Evolutionary conservation across 73 alveolate genomes (phyloP).

Genomic region (Paramecium sonneborni): DNA sequence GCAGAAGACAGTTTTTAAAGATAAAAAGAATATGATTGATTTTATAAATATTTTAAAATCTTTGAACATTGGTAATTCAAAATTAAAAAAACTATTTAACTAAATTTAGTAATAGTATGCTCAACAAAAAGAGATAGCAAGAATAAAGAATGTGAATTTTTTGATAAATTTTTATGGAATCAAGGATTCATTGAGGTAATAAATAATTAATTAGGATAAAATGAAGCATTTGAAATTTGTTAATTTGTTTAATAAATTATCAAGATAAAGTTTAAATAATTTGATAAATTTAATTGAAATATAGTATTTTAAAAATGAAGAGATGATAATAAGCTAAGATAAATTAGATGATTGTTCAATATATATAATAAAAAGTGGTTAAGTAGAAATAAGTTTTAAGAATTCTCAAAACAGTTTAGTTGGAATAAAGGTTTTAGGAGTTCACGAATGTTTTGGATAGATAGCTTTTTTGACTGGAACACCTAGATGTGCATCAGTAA

Average conservation of each 20-base stretch:
- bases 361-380: not conserved
- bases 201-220: not conserved
- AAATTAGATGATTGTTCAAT: constrained; percentile 2
- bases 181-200: not conserved
- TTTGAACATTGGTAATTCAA: not conserved
- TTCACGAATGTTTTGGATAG: not conserved
- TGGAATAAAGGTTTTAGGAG: not conserved
- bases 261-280: not conserved
- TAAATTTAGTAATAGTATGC: not conserved
- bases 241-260: not conserved
- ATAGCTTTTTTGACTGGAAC: not conserved
- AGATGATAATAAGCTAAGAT: not conserved
- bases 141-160: not conserved
- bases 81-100: not conserved
- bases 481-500: not conserved
- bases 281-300: not conserved
- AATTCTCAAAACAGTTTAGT: not conserved
- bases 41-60: not conserved
- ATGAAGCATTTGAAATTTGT: not conserved
- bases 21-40: not conserved
- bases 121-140: not conserved
- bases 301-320: not conserved
- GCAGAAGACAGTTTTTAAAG: not conserved
- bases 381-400: not conserved
- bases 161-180: not conserved